Conservation (phyloP, 164 flowering plant genomes). For the Liquidambar formosana region DNA sequence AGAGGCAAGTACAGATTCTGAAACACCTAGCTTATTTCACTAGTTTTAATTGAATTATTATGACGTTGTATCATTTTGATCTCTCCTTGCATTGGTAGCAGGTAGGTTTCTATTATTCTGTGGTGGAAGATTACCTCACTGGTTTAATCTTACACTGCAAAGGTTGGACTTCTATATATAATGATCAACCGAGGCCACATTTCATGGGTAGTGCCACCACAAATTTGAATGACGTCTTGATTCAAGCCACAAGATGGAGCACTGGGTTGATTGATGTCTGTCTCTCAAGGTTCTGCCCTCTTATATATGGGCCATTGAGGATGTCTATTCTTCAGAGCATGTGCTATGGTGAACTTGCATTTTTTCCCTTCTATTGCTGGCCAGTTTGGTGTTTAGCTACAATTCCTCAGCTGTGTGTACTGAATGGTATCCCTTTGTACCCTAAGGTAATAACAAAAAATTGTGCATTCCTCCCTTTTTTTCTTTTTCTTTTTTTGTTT, state of each 20-base stretch:
- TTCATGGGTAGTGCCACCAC: constrained; percentile 41
- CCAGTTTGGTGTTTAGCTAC: constrained; percentile 34
- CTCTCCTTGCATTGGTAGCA: constrained; percentile 13
- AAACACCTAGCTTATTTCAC: too few species aligned
- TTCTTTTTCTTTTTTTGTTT: too few species aligned
- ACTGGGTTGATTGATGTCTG: constrained; percentile 38
- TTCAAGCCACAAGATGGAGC: constrained; percentile 44
- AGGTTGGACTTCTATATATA: constrained; percentile 45
- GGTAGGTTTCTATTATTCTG: constrained; percentile 45
- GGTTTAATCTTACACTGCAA: constrained; percentile 39
- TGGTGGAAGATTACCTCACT: constrained; percentile 54
- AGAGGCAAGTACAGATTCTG: constrained; percentile 28
- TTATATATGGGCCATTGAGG: constrained; percentile 28
- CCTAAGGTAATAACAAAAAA: constrained; percentile 28
- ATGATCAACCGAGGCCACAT: constrained; percentile 38
- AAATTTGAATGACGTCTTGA: constrained; percentile 27
- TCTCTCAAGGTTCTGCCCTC: constrained; percentile 40
- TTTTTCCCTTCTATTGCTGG: constrained; percentile 24
- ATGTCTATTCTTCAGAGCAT: constrained; percentile 37
- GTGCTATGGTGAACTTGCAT: constrained; percentile 29
- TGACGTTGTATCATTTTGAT: not conserved
- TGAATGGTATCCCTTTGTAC: constrained; percentile 39
- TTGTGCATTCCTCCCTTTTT: too few species aligned
- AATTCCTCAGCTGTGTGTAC: constrained; percentile 46
- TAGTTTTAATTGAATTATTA: too few species aligned